These are phyloP conservation scores for Typha latifolia DNA, from an alignment of 176 grass and related monocot genomes.

Conservation along the genomic window DNA sequence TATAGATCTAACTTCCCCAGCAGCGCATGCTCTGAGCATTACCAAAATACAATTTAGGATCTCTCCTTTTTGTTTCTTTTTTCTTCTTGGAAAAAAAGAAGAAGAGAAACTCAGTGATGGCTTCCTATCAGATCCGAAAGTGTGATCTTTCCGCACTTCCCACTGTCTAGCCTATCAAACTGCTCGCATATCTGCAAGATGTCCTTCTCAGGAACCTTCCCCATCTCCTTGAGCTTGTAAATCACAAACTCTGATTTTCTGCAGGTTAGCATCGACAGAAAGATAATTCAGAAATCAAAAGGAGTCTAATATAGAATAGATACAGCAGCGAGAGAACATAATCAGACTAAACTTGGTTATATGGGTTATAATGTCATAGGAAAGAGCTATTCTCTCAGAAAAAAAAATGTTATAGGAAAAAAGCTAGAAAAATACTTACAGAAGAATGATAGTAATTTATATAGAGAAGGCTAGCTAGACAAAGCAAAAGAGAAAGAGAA, in stretches of 20 bases:
- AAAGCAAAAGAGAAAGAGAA: too few relatives aligned
- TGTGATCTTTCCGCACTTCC: slow-evolving; percentile 79
- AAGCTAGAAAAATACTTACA: too few relatives aligned
- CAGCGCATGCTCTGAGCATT: too few relatives aligned
- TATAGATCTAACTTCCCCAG: too few relatives aligned
- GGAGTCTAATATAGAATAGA: neutral
- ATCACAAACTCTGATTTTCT: slow-evolving; percentile 92
- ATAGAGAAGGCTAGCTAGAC: too few relatives aligned
- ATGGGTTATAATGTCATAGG: too few relatives aligned
- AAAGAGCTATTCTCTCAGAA: too few relatives aligned
- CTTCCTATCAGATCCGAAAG: slow-evolving; percentile 70
- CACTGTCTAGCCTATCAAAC: slow-evolving; percentile 70
- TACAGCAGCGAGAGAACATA: neutral
- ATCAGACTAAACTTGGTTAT: neutral
- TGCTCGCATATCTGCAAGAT: slow-evolving; percentile 65
- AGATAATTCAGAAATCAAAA: neutral
- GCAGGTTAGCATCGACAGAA: slow-evolving; percentile 19
- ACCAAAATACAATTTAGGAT: too few relatives aligned
- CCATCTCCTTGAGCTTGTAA: slow-evolving; percentile 96
- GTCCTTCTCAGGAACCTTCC: slow-evolving; percentile 73
- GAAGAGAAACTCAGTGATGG: slow-evolving; percentile 25
- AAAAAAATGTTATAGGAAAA: too few relatives aligned
- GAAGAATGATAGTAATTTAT: too few relatives aligned
- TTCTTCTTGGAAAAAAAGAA: too few relatives aligned
- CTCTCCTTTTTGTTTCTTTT: too few relatives aligned